These are phyloP conservation scores for Ascobolus immersus DNA, from an alignment of 495 filamentous ascomycete genomes.

Conservation along the genomic window DNA sequence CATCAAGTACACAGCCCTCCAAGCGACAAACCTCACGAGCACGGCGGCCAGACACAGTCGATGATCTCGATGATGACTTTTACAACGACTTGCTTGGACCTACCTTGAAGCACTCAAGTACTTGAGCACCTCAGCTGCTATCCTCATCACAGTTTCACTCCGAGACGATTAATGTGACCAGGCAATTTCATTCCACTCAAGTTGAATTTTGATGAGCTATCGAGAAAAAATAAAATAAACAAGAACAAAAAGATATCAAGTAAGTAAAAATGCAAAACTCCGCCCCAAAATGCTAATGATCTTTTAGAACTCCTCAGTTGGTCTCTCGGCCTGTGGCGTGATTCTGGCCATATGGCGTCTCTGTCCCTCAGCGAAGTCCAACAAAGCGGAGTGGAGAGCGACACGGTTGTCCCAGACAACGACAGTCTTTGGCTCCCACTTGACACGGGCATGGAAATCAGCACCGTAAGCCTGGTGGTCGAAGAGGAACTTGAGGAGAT, in stretches of 20 bases:
- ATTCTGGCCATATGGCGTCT: slow-evolving; percentile 60
- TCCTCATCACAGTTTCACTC: not conserved
- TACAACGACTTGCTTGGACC: not conserved
- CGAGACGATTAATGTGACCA: not conserved
- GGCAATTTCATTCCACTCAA: not conserved
- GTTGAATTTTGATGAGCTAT: not conserved
- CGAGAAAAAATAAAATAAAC: not conserved
- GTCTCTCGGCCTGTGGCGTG: slow-evolving; percentile 52
- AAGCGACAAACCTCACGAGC: not conserved
- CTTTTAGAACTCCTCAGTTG: not conserved
- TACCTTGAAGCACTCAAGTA: not conserved
- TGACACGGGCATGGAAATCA: slow-evolving; percentile 72
- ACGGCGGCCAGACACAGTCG: not conserved
- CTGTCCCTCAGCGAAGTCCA: slow-evolving; percentile 58
- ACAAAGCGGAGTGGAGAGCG: slow-evolving; percentile 47
- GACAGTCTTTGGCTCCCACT: slow-evolving; percentile 59
- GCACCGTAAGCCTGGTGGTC: slow-evolving; percentile 58
- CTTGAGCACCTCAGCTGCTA: not conserved
- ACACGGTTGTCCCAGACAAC: slow-evolving; percentile 81
- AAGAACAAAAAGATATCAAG: too few relatives aligned
- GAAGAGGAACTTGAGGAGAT: slow-evolving; percentile 66
- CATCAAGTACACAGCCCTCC: not conserved
- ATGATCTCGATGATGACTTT: not conserved
- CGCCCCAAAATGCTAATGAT: not conserved
- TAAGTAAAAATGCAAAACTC: too few relatives aligned